These are phyloP conservation scores for Acacia confusa DNA, from an alignment of 306 rosid genomes.

Conservation along the genomic window DNA sequence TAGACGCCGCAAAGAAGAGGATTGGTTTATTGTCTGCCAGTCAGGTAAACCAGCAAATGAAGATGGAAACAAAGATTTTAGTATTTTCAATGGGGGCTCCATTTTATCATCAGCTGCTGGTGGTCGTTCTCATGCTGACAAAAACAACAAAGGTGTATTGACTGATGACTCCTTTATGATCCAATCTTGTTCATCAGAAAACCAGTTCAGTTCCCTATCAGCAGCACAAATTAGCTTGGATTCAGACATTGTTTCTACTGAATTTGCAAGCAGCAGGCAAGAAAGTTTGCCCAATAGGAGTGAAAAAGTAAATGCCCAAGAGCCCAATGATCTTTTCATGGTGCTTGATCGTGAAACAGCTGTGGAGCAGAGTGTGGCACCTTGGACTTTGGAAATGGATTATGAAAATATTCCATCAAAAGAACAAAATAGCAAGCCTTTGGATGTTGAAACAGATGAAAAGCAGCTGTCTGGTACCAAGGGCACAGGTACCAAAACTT, in stretches of 20 bases:
- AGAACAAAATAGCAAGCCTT: constrained; percentile 47
- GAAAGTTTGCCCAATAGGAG: constrained; percentile 48
- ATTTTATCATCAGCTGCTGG: constrained; percentile 43
- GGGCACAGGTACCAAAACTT: constrained; percentile 36
- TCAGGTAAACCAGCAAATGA: constrained; percentile 41
- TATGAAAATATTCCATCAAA: constrained; percentile 46
- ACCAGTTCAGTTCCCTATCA: constrained; percentile 57
- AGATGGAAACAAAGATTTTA: constrained; percentile 43
- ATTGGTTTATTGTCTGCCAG: constrained; percentile 62
- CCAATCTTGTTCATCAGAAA: constrained; percentile 52
- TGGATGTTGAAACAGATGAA: constrained; percentile 39
- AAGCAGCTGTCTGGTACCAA: constrained; percentile 33
- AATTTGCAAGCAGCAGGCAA: constrained; percentile 42
- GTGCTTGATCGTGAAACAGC: constrained; percentile 82
- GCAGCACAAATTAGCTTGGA: constrained; percentile 58
- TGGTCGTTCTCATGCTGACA: constrained; percentile 40
- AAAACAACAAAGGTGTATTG: constrained; percentile 53
- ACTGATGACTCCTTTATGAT: constrained; percentile 94
- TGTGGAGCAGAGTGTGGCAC: constrained; percentile 46
- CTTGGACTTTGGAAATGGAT: constrained; percentile 93
- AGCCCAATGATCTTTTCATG: constrained; percentile 95
- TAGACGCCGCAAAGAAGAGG: constrained; percentile 64
- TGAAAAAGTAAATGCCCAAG: constrained; percentile 45
- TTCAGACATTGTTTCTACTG: constrained; percentile 64
- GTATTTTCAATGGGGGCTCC: constrained; percentile 50